Evolutionary conservation across 129 eudicot species (phyloP).

Genomic region (Smallanthus sonchifolius): DNA sequence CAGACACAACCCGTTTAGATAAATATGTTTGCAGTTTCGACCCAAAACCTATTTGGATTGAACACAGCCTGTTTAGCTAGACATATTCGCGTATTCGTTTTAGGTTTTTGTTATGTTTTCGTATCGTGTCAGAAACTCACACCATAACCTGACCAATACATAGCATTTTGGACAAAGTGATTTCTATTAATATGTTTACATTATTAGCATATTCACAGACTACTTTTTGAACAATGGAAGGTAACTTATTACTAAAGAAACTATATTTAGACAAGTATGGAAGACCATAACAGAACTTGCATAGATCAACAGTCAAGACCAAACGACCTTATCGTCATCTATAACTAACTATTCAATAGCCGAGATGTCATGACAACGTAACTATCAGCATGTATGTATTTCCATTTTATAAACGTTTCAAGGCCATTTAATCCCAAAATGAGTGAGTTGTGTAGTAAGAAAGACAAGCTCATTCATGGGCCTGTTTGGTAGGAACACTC

Average conservation of each 20-base stretch:
- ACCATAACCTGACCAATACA: not conserved
- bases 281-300: not conserved
- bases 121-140: too few species aligned
- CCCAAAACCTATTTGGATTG: too few species aligned
- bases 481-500: slow-evolving; percentile 56
- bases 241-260: not conserved
- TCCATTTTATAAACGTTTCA: too few species aligned
- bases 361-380: not conserved
- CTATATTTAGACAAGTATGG: too few species aligned
- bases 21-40: too few species aligned
- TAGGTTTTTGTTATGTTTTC: too few species aligned
- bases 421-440: too few species aligned
- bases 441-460: not conserved
- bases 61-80: not conserved
- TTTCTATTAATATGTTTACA: not conserved
- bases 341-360: not conserved
- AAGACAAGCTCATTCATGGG: slow-evolving; percentile 21
- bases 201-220: not conserved
- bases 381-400: not conserved
- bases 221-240: not conserved
- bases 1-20: too few species aligned
- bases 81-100: not conserved
- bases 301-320: not conserved
- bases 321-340: not conserved
- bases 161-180: not conserved